Evolutionary conservation across 352 stramenopile genomes (phyloP).

Genomic region (Phytophthora agathidicida): DNA sequence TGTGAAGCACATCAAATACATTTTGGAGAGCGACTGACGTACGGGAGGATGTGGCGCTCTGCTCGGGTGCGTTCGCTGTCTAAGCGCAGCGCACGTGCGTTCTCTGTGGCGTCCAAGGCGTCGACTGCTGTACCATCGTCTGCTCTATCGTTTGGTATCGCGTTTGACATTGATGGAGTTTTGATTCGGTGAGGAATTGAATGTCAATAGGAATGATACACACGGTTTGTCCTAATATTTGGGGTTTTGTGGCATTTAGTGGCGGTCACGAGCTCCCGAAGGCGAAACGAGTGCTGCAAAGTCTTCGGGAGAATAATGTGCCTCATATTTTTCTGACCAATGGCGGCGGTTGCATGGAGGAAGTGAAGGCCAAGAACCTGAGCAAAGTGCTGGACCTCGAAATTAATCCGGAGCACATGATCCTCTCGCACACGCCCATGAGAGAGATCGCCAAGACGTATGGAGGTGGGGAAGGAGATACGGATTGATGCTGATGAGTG

Average conservation of each 20-base stretch:
- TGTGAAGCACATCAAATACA: slow-evolving; percentile 8
- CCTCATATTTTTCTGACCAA: slow-evolving; percentile 93
- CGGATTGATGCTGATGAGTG: not conserved
- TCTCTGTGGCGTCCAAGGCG: slow-evolving; percentile 6
- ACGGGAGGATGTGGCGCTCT: slow-evolving; percentile 26
- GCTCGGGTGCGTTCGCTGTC: slow-evolving; percentile 6
- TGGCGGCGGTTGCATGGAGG: slow-evolving; percentile 87
- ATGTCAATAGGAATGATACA: not conserved
- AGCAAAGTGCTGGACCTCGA: slow-evolving; percentile 58
- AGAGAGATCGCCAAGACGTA: slow-evolving; percentile 71
- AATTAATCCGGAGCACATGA: slow-evolving; percentile 80
- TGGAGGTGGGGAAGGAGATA: slow-evolving; percentile 38
- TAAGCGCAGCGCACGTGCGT: slow-evolving; percentile 6
- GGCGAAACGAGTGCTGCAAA: slow-evolving; percentile 71
- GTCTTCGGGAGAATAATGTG: slow-evolving; percentile 62
- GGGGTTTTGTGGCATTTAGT: too few relatives aligned
- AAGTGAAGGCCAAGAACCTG: slow-evolving; percentile 81
- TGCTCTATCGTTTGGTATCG: slow-evolving; percentile 72
- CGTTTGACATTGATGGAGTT: slow-evolving; percentile 93
- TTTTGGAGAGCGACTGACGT: slow-evolving; percentile 1
- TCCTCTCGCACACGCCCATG: slow-evolving; percentile 92
- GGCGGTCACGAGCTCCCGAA: slow-evolving; percentile 76
- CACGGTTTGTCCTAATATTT: not conserved
- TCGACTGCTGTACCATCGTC: not conserved
- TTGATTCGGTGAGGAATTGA: slow-evolving; percentile 69